Percentiles rank a stretch among this genome's conserved stretches.
phyloP scores from a whole-genome alignment of 768 basidiomycete genomes.

The Leucosporidium scottii region DNA sequence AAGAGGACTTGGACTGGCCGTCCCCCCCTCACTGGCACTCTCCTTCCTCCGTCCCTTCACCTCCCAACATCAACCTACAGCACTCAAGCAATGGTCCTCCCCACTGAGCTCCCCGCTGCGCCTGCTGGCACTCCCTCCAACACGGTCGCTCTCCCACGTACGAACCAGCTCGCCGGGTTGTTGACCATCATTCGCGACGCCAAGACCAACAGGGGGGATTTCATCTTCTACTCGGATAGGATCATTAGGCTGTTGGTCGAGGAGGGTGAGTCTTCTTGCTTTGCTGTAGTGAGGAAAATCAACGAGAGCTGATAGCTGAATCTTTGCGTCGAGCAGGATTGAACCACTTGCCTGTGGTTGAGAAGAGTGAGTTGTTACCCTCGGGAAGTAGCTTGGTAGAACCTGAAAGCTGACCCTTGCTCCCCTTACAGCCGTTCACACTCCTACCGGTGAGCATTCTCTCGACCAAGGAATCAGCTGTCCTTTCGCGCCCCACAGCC shows the following conservation, averaged over 20 bases:
- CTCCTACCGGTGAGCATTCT: slow-evolving; percentile 67
- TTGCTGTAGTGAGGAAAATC: too few species aligned
- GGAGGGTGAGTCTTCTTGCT: slow-evolving; percentile 47
- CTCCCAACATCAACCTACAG: neutral
- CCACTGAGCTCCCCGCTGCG: neutral
- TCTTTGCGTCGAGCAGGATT: slow-evolving; percentile 51
- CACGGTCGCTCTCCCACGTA: slow-evolving; percentile 82
- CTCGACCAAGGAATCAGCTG: too few species aligned
- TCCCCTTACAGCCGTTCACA: slow-evolving; percentile 50
- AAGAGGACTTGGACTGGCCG: too few species aligned
- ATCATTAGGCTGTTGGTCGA: slow-evolving; percentile 63
- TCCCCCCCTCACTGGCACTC: too few species aligned
- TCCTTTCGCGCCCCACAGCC: neutral
- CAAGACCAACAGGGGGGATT: slow-evolving; percentile 77
- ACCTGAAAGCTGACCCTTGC: neutral
- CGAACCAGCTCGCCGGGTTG: slow-evolving; percentile 68
- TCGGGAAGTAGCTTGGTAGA: too few species aligned
- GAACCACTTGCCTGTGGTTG: slow-evolving; percentile 75
- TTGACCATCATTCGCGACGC: slow-evolving; percentile 60
- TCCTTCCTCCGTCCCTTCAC: slow-evolving; percentile 17
- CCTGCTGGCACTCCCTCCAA: slow-evolving; percentile 56
- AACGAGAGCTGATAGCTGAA: too few species aligned
- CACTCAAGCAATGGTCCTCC: neutral
- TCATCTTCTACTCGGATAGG: slow-evolving; percentile 83
- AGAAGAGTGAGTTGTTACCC: slow-evolving; percentile 47